Conservation (phyloP, 2,329 filamentous ascomycete species). For the Rhynchosporium secalis region DNA sequence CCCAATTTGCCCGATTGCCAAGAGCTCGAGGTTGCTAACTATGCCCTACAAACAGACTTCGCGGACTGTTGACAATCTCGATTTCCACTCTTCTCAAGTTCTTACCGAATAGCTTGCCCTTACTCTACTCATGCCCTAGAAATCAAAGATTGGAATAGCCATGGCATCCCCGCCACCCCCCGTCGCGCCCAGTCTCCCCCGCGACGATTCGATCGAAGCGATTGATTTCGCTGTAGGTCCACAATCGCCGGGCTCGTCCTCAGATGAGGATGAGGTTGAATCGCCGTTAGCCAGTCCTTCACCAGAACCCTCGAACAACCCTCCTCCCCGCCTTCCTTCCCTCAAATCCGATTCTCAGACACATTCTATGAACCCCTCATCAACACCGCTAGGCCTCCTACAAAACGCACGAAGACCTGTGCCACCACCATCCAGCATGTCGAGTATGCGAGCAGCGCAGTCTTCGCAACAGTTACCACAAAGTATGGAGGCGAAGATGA, state of each 20-base stretch:
- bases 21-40: slow-evolving; percentile 17
- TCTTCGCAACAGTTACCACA: slow-evolving; percentile 52
- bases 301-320: slow-evolving; percentile 39
- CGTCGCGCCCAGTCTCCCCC: slow-evolving; percentile 21
- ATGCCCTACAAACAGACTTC: slow-evolving; percentile 15
- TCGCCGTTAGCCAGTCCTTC: slow-evolving; percentile 21
- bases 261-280: slow-evolving; percentile 21
- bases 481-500: slow-evolving; percentile 69
- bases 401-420: slow-evolving; percentile 61
- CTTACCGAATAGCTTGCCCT: background rate
- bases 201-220: slow-evolving; percentile 31
- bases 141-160: slow-evolving; percentile 17
- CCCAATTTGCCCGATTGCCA: slow-evolving; percentile 17
- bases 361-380: slow-evolving; percentile 71
- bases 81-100: slow-evolving; percentile 10
- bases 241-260: slow-evolving; percentile 22
- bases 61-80: background rate
- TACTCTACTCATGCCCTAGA: slow-evolving; percentile 19
- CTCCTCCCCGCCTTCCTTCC: slow-evolving; percentile 52
- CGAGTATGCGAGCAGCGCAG: slow-evolving; percentile 21
- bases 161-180: slow-evolving; percentile 32
- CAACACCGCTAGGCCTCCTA: slow-evolving; percentile 77
- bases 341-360: slow-evolving; percentile 59
- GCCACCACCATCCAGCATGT: slow-evolving; percentile 17
- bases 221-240: slow-evolving; percentile 31